These are phyloP conservation scores for Cyclaneusma minus DNA, from an alignment of 2,329 filamentous ascomycete genomes.

Conservation along the genomic window DNA sequence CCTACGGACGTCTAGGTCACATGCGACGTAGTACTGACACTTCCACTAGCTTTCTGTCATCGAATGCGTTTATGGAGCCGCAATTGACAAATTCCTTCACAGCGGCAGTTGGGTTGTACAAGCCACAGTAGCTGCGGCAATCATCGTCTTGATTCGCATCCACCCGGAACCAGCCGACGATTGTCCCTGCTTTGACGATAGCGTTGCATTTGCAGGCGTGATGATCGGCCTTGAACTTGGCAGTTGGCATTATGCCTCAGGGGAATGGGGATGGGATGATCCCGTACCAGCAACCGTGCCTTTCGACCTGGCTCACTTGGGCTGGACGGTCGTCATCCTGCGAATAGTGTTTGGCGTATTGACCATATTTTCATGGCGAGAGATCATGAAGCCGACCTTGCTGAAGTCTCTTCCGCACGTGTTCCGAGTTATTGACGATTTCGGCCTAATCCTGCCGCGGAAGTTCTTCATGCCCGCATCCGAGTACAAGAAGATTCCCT, in stretches of 20 bases:
- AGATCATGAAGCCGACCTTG: conserved; percentile 71
- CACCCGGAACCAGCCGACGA: conserved; percentile 95
- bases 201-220: conserved; percentile 82
- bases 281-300: conserved; percentile 41
- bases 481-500: conserved; percentile 74
- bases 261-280: conserved; percentile 28
- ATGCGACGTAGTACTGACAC: conserved; percentile 12
- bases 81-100: conserved; percentile 57
- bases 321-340: conserved; percentile 43
- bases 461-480: conserved; percentile 85
- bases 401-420: conserved; percentile 67
- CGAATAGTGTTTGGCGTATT: conserved; percentile 69
- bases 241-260: conserved; percentile 56
- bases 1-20: neutral
- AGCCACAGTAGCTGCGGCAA: conserved; percentile 43
- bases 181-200: conserved; percentile 94
- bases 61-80: conserved; percentile 43
- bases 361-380: conserved; percentile 79
- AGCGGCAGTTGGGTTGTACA: conserved; percentile 49
- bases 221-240: conserved; percentile 73
- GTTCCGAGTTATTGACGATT: conserved; percentile 71
- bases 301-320: conserved; percentile 51
- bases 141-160: conserved; percentile 67
- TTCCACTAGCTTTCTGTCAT: conserved; percentile 39
- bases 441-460: conserved; percentile 66